Conservation (phyloP, 2,329 filamentous ascomycete species). For the Trichoderma sp. region DNA sequence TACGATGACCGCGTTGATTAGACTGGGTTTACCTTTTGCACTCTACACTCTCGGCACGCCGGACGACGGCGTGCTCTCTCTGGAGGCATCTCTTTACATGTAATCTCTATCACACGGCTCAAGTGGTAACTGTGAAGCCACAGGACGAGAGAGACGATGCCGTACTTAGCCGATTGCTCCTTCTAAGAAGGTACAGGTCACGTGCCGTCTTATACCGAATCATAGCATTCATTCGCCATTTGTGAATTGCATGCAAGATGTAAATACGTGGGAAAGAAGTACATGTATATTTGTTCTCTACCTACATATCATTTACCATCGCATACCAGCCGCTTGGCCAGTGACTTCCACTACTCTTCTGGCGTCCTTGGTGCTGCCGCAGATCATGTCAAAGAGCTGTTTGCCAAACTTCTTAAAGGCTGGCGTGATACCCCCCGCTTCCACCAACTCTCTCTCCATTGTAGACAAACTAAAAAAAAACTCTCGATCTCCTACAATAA, state of each 20-base stretch:
- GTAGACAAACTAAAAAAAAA: slow-evolving; percentile 44
- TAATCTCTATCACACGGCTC: neutral
- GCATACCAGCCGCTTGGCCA: slow-evolving; percentile 1
- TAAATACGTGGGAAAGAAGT: too few relatives aligned
- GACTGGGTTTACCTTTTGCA: slow-evolving; percentile 10
- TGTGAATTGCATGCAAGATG: too few relatives aligned
- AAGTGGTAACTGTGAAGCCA: neutral
- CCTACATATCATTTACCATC: neutral
- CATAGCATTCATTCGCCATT: too few relatives aligned
- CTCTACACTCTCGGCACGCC: slow-evolving; percentile 21
- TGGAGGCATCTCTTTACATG: slow-evolving; percentile 12
- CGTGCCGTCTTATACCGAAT: too few relatives aligned
- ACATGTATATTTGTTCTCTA: too few relatives aligned
- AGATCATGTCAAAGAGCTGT: slow-evolving; percentile 36
- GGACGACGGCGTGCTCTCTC: slow-evolving; percentile 18
- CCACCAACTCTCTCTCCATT: slow-evolving; percentile 46
- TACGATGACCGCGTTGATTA: neutral
- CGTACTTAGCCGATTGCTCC: neutral
- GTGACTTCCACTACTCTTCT: slow-evolving; percentile 11
- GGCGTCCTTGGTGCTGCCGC: slow-evolving; percentile 9
- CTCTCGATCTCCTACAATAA: slow-evolving; percentile 32
- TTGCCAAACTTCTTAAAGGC: slow-evolving; percentile 47
- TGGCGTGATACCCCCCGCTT: slow-evolving; percentile 44
- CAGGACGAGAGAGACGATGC: neutral
- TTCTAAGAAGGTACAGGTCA: too few relatives aligned